Evolutionary conservation across 768 basidiomycete species (phyloP).

Genomic region (Lentinula sp.): DNA sequence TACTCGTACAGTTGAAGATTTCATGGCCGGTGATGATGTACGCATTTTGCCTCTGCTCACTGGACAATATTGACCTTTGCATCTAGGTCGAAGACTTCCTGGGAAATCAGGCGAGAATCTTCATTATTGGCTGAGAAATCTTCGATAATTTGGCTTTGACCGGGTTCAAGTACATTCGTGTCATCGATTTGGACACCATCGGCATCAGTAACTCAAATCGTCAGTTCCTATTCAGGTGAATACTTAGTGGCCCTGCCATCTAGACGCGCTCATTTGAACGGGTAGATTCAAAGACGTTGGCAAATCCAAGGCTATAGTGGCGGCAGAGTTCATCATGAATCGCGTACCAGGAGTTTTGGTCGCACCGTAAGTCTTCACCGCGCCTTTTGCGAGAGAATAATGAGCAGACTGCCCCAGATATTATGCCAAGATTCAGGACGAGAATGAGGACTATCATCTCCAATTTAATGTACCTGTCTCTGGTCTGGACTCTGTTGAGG

Average conservation of each 20-base stretch:
- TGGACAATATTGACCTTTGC: neutral
- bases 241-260: neutral
- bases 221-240: conserved; percentile 93
- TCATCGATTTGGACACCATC: conserved; percentile 99
- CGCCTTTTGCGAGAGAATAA: neutral
- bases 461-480: conserved; percentile 97
- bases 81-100: conserved; percentile 83
- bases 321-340: conserved; percentile 95
- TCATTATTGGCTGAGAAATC: conserved; percentile 98
- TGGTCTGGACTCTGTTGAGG: conserved; percentile 95
- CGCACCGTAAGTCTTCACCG: conserved; percentile 69
- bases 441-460: conserved; percentile 89
- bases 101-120: conserved; percentile 78
- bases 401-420: conserved; percentile 48
- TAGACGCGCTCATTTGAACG: conserved; percentile 1
- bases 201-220: conserved; percentile 98
- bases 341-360: conserved; percentile 95
- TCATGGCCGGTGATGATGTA: conserved; percentile 69
- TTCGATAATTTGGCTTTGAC: conserved; percentile 92
- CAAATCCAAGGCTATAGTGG: conserved; percentile 86
- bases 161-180: conserved; percentile 97
- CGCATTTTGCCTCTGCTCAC: conserved; percentile 4
- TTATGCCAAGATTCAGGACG: conserved; percentile 97
- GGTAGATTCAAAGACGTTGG: conserved; percentile 85
- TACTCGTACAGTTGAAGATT: conserved; percentile 84